A percentile compares a stretch with the other conserved stretches of the same genome.
phyloP scores from a whole-genome alignment of 805 yeast species.

The Starmerella tilneyi region DNA sequence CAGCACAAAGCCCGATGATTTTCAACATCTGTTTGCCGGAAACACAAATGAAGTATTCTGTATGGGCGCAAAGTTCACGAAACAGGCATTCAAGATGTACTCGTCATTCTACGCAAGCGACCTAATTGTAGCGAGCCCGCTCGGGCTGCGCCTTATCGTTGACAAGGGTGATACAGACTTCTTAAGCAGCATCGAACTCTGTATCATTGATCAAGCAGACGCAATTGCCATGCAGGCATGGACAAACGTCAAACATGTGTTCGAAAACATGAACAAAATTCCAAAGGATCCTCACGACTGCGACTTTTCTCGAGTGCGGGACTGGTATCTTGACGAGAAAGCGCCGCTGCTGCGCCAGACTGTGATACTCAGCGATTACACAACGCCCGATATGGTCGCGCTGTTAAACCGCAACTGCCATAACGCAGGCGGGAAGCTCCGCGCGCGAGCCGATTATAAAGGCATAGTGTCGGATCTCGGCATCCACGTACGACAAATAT shows the following conservation, averaged over 20 bases:
- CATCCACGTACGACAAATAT: conserved; percentile 43
- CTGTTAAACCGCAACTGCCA: conserved; percentile 35
- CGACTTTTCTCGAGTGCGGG: conserved; percentile 82
- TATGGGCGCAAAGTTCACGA: conserved; percentile 79
- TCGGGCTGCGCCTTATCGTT: conserved; percentile 71
- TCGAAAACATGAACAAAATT: conserved; percentile 59
- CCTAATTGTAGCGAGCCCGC: conserved; percentile 79
- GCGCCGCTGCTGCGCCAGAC: conserved; percentile 66
- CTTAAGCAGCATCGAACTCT: conserved; percentile 75
- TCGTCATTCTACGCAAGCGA: conserved; percentile 79
- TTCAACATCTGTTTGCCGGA: conserved; percentile 69
- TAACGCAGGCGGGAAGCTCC: conserved; percentile 34
- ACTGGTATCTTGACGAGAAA: conserved; percentile 86
- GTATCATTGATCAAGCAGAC: conserved; percentile 72
- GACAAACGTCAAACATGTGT: conserved; percentile 64
- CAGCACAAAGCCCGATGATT: conserved; percentile 67
- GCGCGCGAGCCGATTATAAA: conserved; percentile 36
- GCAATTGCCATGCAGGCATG: conserved; percentile 87
- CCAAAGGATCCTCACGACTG: conserved; percentile 74
- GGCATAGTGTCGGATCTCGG: conserved; percentile 60
- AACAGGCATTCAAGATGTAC: conserved; percentile 75
- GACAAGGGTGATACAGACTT: conserved; percentile 69
- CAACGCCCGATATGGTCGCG: conserved; percentile 73
- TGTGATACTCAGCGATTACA: conserved; percentile 60
- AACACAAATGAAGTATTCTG: conserved; percentile 87